Conservation (phyloP, 2,329 filamentous ascomycete genomes). For the Penicillium griseofulvum region DNA sequence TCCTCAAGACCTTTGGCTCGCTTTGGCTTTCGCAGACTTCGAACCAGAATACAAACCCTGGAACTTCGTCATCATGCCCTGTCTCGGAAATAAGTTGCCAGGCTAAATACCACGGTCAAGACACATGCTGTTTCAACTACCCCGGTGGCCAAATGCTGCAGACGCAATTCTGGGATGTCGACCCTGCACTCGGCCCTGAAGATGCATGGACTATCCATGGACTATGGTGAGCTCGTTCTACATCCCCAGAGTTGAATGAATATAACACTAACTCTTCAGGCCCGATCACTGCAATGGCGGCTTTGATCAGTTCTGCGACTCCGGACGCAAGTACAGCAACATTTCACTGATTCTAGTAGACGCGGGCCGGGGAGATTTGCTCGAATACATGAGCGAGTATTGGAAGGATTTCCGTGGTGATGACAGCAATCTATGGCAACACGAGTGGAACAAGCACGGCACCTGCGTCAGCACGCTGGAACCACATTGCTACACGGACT, state of each 20-base stretch:
- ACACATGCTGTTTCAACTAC: slow-evolving; percentile 73
- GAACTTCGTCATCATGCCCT: slow-evolving; percentile 30
- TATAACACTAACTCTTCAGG: slow-evolving; percentile 34
- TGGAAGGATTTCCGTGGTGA: slow-evolving; percentile 69
- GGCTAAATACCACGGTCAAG: slow-evolving; percentile 57
- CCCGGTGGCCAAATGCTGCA: slow-evolving; percentile 69
- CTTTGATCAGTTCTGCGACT: slow-evolving; percentile 66
- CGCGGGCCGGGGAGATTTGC: slow-evolving; percentile 54
- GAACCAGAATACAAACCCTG: slow-evolving; percentile 5
- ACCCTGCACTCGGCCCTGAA: slow-evolving; percentile 61
- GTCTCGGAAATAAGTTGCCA: slow-evolving; percentile 58
- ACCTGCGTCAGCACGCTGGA: slow-evolving; percentile 70
- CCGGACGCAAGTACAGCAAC: slow-evolving; percentile 60
- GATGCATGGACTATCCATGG: slow-evolving; percentile 75
- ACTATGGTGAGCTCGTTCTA: slow-evolving; percentile 51
- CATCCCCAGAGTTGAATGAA: background rate
- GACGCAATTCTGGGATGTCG: slow-evolving; percentile 76
- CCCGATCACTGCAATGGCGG: slow-evolving; percentile 68
- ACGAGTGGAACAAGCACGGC: slow-evolving; percentile 74
- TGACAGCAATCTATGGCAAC: slow-evolving; percentile 67
- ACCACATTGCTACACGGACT: slow-evolving; percentile 63
- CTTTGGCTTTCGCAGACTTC: slow-evolving; percentile 28
- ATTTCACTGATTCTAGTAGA: slow-evolving; percentile 61
- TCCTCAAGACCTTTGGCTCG: slow-evolving; percentile 34
- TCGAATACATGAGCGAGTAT: slow-evolving; percentile 67